Evolutionary conservation across 805 yeast species (phyloP).

Genomic region (Candida adriatica): DNA sequence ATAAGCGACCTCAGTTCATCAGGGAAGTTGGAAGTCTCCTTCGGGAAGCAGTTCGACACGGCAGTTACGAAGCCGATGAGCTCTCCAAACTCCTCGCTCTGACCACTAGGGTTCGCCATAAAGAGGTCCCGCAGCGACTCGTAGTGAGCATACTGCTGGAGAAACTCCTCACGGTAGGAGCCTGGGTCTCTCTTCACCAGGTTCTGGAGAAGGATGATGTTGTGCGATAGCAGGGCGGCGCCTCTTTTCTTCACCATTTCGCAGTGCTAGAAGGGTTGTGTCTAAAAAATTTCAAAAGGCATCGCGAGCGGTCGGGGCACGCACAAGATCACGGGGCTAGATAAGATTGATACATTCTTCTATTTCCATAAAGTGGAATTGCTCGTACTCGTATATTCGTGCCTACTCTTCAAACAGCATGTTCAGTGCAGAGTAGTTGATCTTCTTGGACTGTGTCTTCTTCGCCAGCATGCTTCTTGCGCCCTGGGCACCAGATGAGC

Average conservation of each 20-base stretch:
- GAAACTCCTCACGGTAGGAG: slow-evolving; percentile 89
- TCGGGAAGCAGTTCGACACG: slow-evolving; percentile 84
- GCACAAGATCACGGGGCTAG: too few species aligned
- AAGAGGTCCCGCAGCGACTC: slow-evolving; percentile 86
- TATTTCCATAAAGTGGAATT: too few species aligned
- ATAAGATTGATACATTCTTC: too few species aligned
- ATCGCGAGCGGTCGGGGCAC: too few species aligned
- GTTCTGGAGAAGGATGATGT: slow-evolving; percentile 86
- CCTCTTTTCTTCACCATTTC: slow-evolving; percentile 89
- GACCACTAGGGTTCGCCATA: slow-evolving; percentile 53
- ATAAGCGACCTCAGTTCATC: slow-evolving; percentile 67
- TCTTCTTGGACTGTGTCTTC: slow-evolving; percentile 77
- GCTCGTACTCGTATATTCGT: too few species aligned
- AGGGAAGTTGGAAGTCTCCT: slow-evolving; percentile 82
- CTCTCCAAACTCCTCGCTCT: slow-evolving; percentile 55
- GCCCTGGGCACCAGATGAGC: slow-evolving; percentile 61
- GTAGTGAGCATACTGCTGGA: slow-evolving; percentile 89
- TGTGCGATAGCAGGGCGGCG: slow-evolving; percentile 89
- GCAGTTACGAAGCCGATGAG: slow-evolving; percentile 88
- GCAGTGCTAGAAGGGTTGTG: too few species aligned
- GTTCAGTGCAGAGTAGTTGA: slow-evolving; percentile 79
- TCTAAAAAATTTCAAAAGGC: background rate
- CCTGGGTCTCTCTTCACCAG: slow-evolving; percentile 90
- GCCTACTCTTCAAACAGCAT: slow-evolving; percentile 32
- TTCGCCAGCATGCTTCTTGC: slow-evolving; percentile 72